phyloP scores from a whole-genome alignment of 73 alveolate genomes.

The Uronychia setigera region DNA sequence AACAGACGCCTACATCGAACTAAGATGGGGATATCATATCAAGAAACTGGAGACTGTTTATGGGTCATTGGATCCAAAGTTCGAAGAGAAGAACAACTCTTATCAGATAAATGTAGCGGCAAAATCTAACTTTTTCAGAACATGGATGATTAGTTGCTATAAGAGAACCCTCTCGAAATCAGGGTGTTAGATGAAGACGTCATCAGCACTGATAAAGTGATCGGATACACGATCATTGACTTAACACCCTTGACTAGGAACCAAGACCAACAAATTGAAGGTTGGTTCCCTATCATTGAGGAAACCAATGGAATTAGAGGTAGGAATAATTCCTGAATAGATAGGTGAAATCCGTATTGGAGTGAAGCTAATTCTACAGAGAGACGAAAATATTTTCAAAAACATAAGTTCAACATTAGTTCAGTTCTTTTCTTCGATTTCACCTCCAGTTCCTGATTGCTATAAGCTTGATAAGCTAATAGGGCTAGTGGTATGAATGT shows the following conservation, averaged over 20 bases:
- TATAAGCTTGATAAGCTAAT: conserved; percentile 11
- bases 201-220: conserved; percentile 31
- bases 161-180: too few species aligned
- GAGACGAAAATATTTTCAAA: conserved; percentile 46
- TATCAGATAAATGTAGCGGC: too few species aligned
- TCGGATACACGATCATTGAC: conserved; percentile 41
- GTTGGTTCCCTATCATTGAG: conserved; percentile 54
- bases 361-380: conserved; percentile 30
- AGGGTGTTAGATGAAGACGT: conserved; percentile 54
- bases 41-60: too few species aligned
- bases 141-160: too few species aligned
- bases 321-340: neutral
- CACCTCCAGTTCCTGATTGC: conserved; percentile 26
- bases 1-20: too few species aligned
- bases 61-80: too few species aligned
- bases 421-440: conserved; percentile 15
- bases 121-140: too few species aligned
- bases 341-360: conserved; percentile 18
- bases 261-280: conserved; percentile 3
- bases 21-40: too few species aligned
- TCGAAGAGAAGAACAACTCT: too few species aligned
- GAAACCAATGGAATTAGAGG: conserved; percentile 34
- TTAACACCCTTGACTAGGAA: conserved; percentile 18
- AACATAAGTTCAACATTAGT: conserved; percentile 21
- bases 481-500: conserved; percentile 52